phyloP scores from a whole-genome alignment of 139 green algal species.

The Picochlorum sp. region DNA sequence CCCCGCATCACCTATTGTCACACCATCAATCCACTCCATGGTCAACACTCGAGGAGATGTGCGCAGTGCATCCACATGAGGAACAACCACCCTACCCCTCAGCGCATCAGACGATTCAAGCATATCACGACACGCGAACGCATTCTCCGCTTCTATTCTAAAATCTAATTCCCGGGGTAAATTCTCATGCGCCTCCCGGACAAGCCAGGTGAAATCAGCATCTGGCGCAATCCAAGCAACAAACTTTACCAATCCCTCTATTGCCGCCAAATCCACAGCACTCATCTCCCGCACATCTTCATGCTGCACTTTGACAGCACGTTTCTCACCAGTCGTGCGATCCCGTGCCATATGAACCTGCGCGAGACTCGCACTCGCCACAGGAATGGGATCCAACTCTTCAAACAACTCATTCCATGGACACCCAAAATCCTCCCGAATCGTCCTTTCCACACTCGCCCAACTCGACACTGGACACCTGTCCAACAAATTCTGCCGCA shows the following conservation, averaged over 20 bases:
- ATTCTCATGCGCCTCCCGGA: conserved; percentile 75
- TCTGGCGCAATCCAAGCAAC: conserved; percentile 45
- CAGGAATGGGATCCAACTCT: conserved; percentile 64
- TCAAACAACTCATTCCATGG: conserved; percentile 69
- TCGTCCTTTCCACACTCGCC: conserved; percentile 39
- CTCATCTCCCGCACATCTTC: conserved; percentile 61
- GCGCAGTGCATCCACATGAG: conserved; percentile 30
- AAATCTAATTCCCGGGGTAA: conserved; percentile 79
- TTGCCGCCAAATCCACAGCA: conserved; percentile 70
- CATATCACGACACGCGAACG: conserved; percentile 28
- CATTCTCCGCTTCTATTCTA: conserved; percentile 53
- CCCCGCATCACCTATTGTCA: conserved; percentile 46
- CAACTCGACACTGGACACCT: conserved; percentile 62
- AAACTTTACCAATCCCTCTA: conserved; percentile 59
- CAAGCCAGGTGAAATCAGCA: conserved; percentile 79
- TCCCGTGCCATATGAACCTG: conserved; percentile 76
- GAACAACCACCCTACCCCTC: conserved; percentile 37
- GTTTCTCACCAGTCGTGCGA: conserved; percentile 46
- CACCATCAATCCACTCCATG: conserved; percentile 69
- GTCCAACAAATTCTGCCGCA: conserved; percentile 75
- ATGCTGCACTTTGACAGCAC: conserved; percentile 89
- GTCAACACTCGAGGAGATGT: conserved; percentile 51
- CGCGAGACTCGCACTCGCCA: conserved; percentile 83
- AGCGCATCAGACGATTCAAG: conserved; percentile 5
- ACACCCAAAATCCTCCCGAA: conserved; percentile 70